Evolutionary conservation across 148 eudicot genomes (phyloP).

Genomic region (Arctostaphylos glauca): DNA sequence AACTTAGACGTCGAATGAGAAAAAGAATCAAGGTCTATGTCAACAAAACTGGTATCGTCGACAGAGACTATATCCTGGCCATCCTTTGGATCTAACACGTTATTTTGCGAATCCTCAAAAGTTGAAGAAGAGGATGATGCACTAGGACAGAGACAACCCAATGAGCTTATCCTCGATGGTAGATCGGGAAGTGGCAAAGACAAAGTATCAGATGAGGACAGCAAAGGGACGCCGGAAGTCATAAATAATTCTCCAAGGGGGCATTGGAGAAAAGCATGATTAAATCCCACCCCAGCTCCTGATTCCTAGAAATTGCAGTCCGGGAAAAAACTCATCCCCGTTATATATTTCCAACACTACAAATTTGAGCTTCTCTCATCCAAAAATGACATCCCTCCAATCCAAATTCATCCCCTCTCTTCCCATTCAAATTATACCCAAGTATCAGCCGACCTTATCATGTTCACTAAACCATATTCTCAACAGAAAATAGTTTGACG

Average conservation of each 20-base stretch:
- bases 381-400: slow-evolving; percentile 5
- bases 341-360: slow-evolving; percentile 3
- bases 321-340: slow-evolving; percentile 10
- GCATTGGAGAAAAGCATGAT: slow-evolving; percentile 41
- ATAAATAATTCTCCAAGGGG: slow-evolving; percentile 43
- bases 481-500: not conserved
- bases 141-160: slow-evolving; percentile 35
- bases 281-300: not conserved
- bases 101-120: slow-evolving; percentile 26
- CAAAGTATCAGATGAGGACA: slow-evolving; percentile 31
- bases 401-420: not conserved
- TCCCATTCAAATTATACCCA: not conserved
- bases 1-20: slow-evolving; percentile 29
- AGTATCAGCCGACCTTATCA: not conserved
- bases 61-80: slow-evolving; percentile 18
- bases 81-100: slow-evolving; percentile 33
- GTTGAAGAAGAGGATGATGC: slow-evolving; percentile 36
- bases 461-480: not conserved
- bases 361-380: slow-evolving; percentile 18
- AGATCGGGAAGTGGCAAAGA: slow-evolving; percentile 30
- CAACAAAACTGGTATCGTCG: slow-evolving; percentile 27
- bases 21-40: slow-evolving; percentile 29
- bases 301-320: slow-evolving; percentile 8
- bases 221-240: slow-evolving; percentile 54
- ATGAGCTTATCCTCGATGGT: slow-evolving; percentile 28